Evolutionary conservation across 2,329 filamentous ascomycete species (phyloP).

Genomic region (Penicillium sp.): DNA sequence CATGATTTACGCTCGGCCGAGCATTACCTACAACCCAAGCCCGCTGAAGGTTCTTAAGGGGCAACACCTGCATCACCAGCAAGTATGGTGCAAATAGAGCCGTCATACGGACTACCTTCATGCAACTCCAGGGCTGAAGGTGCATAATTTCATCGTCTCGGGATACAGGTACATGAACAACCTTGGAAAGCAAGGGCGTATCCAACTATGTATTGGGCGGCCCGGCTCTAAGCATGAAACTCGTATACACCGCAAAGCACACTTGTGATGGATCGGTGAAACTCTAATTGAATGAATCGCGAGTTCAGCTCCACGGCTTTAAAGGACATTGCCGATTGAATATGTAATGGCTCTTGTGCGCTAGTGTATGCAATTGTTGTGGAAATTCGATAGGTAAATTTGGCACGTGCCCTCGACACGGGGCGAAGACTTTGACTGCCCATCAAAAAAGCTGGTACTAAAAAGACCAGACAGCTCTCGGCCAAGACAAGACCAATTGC

Average conservation of each 20-base stretch:
- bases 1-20: too few species aligned
- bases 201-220: background rate
- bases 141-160: too few species aligned
- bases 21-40: too few species aligned
- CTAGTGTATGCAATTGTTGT: background rate
- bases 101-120: background rate
- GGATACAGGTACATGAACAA: background rate
- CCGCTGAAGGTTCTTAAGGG: too few species aligned
- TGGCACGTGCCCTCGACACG: background rate
- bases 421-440: too few species aligned
- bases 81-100: too few species aligned
- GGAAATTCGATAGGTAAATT: background rate
- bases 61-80: too few species aligned
- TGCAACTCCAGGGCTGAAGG: background rate
- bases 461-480: too few species aligned
- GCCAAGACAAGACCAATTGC: too few species aligned
- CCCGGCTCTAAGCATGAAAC: background rate
- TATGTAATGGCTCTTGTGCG: background rate
- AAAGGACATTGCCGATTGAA: background rate
- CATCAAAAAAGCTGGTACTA: too few species aligned
- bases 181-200: background rate
- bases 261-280: background rate
- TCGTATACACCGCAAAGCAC: background rate
- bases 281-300: background rate
- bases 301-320: background rate